Evolutionary conservation across 1,284 basidiomycete genomes (phyloP).

Genomic region (Pisolithus thermaeus): DNA sequence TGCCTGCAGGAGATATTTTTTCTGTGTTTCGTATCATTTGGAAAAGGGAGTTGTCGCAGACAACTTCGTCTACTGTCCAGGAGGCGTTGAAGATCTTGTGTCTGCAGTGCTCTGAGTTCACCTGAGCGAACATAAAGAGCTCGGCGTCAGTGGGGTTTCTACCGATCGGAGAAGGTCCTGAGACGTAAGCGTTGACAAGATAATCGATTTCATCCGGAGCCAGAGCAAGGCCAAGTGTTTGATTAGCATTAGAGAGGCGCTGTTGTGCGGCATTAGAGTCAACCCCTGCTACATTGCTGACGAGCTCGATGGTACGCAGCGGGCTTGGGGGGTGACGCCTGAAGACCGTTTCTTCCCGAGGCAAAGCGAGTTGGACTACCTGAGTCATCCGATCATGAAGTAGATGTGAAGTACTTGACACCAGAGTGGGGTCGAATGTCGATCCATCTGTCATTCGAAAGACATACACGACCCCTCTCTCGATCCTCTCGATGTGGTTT

Average conservation of each 20-base stretch:
- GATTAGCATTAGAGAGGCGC: constrained; percentile 76
- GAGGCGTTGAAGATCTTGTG: constrained; percentile 99
- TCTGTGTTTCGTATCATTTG: constrained; percentile 99
- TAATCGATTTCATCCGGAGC: constrained; percentile 90
- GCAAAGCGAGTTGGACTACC: constrained; percentile 53
- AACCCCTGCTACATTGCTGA: constrained; percentile 24
- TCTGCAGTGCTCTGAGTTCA: constrained; percentile 99
- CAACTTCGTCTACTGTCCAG: constrained; percentile 81
- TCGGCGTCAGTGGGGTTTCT: constrained; percentile 95
- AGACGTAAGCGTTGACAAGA: constrained; percentile 84
- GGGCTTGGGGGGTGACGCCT: constrained; percentile 61
- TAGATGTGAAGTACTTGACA: constrained; percentile 55
- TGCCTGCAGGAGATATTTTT: constrained; percentile 66
- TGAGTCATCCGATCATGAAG: constrained; percentile 98
- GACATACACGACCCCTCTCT: constrained; percentile 77
- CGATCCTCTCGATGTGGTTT: constrained; percentile 69
- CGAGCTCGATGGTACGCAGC: constrained; percentile 67
- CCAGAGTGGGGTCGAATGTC: constrained; percentile 36
- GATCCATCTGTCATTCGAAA: constrained; percentile 46
- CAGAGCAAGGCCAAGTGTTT: constrained; percentile 84
- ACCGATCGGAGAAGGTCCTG: constrained; percentile 54
- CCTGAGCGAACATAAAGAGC: constrained; percentile 99
- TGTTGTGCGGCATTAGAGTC: constrained; percentile 37
- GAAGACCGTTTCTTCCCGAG: constrained; percentile 65
- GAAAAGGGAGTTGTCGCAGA: constrained; percentile 81